Base-by-base conservation (phyloP, 2,329 filamentous ascomycete genomes). In the Colletotrichum simmondsii region DNA sequence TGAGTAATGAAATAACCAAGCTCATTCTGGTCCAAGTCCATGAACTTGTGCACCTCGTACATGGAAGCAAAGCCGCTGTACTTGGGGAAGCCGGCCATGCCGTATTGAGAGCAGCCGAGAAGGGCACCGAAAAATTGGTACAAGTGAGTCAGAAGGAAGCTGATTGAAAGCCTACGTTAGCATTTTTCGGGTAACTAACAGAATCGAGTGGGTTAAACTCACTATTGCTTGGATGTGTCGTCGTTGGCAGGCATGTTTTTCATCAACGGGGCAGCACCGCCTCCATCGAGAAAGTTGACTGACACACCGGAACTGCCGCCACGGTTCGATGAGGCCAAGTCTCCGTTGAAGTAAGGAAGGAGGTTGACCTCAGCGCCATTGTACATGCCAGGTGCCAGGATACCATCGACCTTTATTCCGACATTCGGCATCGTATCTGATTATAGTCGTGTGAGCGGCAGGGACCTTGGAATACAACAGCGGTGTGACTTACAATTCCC, bases 251-350 rank as follows among this genome's bases (percentile, higher is more conserved):
- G 85, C 84, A 81, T 88, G 81, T 89, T 90, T 78, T 84, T 85
- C 83, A 82, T 87, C 75, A 91, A 77, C 28, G 89, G 88, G 22
- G 80, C 84, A 37, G 88, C 89, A 74, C 86, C 90, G 54, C 90
- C 90, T 58, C 86, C 89, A 74, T 92, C 90, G 30, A 92, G 83
- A 80, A 91, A 92, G 84, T 91, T 91, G 79, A 90, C 81, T 2
- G 87, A 81, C 2, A 83, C 80, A 56, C 86, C 87, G 2, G 77
- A 76, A 46, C 76, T 79, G 37, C 85, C 84, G 53, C 87, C 87
- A 11, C 80, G 80, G 80, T 92, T 92, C 75, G 85, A 86, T 1
- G 88, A 89, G 19, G 81, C 83, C 10, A 91, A 83, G 0, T 77
- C 83, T 8, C 90, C 90, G 72, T 83, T 85, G 83, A 92, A 92